Conservation (phyloP, 2,329 filamentous ascomycete genomes). For the Emmonsia crescens region DNA sequence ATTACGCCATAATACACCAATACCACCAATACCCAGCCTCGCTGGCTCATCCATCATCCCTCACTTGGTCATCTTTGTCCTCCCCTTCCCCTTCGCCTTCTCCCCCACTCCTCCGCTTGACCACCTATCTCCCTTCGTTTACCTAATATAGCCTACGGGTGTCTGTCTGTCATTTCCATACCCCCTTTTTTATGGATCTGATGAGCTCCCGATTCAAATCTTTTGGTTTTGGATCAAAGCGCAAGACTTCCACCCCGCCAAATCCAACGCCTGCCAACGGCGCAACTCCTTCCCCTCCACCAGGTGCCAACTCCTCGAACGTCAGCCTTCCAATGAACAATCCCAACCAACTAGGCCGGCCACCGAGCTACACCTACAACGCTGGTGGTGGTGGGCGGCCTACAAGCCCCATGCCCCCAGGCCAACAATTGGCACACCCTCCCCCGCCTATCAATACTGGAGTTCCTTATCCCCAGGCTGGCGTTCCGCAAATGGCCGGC, state of each 20-base stretch:
- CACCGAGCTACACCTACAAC: slow-evolving; percentile 52
- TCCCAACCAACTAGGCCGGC: slow-evolving; percentile 46
- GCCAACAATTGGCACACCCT: slow-evolving; percentile 17
- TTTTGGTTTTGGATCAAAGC: slow-evolving; percentile 39
- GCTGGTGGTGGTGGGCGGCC: slow-evolving; percentile 39
- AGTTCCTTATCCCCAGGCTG: slow-evolving; percentile 37
- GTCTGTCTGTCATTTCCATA: slow-evolving; percentile 3
- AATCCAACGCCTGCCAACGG: slow-evolving; percentile 20
- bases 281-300: slow-evolving; percentile 27
- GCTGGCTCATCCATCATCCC: background rate
- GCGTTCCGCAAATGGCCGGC: slow-evolving; percentile 24
- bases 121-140: slow-evolving; percentile 13
- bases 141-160: background rate
- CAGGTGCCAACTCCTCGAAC: slow-evolving; percentile 35
- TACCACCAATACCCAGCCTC: background rate
- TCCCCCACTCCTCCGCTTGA: background rate
- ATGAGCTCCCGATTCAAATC: slow-evolving; percentile 44
- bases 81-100: slow-evolving; percentile 4
- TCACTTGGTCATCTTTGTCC: slow-evolving; percentile 7
- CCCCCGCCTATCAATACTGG: slow-evolving; percentile 47
- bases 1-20: background rate
- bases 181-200: slow-evolving; percentile 32
- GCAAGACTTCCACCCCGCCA: slow-evolving; percentile 37
- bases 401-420: slow-evolving; percentile 42
- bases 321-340: slow-evolving; percentile 47